A percentile compares a stretch with the other conserved stretches of the same genome.
Conservation (phyloP, 139 green algal species). For the Ettlia oleoabundans region DNA sequence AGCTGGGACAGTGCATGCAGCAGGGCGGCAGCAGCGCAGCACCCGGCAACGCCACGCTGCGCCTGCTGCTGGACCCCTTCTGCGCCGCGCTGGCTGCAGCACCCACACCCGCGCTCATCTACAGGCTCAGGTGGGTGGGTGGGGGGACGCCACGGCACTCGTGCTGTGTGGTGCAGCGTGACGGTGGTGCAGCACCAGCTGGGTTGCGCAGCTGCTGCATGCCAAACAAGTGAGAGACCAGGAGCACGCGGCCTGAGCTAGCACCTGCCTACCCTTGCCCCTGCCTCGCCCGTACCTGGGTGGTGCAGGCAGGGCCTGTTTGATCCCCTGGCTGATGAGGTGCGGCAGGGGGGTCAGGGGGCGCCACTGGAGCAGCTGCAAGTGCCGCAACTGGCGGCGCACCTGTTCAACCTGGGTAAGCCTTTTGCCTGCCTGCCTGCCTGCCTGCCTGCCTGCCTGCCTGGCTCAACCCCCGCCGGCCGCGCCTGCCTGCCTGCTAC, state of each 20-base stretch:
- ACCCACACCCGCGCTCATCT: not conserved
- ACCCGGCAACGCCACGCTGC: conserved; percentile 32
- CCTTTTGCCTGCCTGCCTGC: not conserved
- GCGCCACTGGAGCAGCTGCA: conserved; percentile 49
- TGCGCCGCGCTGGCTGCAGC: conserved; percentile 24
- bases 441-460: too few species aligned
- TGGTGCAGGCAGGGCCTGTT: conserved; percentile 68
- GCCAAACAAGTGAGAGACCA: too few species aligned
- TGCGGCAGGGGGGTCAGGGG: conserved; percentile 26
- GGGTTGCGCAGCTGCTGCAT: not conserved
- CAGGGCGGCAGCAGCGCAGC: conserved; percentile 4
- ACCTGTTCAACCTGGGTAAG: conserved; percentile 71
- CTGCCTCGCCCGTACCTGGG: not conserved
- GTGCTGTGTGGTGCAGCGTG: not conserved
- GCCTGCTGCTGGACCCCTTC: conserved; percentile 38
- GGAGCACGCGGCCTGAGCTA: not conserved
- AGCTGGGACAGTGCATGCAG: conserved; percentile 55
- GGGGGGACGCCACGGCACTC: not conserved
- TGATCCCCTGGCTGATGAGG: conserved; percentile 59
- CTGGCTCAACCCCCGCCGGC: too few species aligned
- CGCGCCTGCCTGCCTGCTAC: too few species aligned
- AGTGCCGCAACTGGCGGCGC: conserved; percentile 45
- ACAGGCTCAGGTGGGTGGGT: conserved; percentile 29
- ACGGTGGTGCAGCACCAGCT: not conserved
- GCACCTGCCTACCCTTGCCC: not conserved